Evolutionary conservation across 192 early-diverging fungal species (phyloP).

Genomic region (Phlyctochytrium bullatum): DNA sequence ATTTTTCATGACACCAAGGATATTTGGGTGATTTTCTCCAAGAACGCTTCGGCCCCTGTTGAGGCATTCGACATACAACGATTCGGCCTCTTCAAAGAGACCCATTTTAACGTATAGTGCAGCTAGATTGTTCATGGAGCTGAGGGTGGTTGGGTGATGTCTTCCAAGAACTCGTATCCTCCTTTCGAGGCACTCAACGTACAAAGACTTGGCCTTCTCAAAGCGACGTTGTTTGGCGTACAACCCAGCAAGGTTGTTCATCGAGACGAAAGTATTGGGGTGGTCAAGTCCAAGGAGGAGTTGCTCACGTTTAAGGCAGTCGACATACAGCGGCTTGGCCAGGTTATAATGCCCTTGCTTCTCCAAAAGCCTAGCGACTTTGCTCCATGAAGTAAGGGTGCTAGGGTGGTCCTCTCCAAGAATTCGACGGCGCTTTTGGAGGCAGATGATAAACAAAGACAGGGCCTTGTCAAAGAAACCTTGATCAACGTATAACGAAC

Average conservation of each 20-base stretch:
- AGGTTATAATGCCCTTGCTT: slow-evolving; percentile 4
- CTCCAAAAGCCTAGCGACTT: slow-evolving; percentile 16
- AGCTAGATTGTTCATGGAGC: slow-evolving; percentile 12
- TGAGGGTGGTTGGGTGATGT: slow-evolving; percentile 2
- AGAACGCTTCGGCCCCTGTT: background rate
- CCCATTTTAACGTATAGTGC: slow-evolving; percentile 6
- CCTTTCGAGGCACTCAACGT: slow-evolving; percentile 4
- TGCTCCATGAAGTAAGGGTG: slow-evolving; percentile 11
- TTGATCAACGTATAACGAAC: slow-evolving; percentile 10
- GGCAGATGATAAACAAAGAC: background rate
- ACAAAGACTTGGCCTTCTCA: slow-evolving; percentile 18
- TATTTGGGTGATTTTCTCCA: background rate
- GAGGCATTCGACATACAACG: background rate
- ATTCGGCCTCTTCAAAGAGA: background rate
- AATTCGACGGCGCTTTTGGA: slow-evolving; percentile 16
- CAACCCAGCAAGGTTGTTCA: slow-evolving; percentile 23
- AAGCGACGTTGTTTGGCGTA: slow-evolving; percentile 16
- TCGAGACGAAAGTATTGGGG: slow-evolving; percentile 13
- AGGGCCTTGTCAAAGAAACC: slow-evolving; percentile 20
- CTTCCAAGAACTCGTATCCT: background rate
- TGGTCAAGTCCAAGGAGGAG: slow-evolving; percentile 16
- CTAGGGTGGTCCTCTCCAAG: slow-evolving; percentile 22
- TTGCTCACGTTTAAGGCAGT: slow-evolving; percentile 11
- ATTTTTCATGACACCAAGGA: background rate
- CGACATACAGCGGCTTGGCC: slow-evolving; percentile 22